Evolutionary conservation across 441 rosid species (phyloP).

Genomic region (Sinapis alba): DNA sequence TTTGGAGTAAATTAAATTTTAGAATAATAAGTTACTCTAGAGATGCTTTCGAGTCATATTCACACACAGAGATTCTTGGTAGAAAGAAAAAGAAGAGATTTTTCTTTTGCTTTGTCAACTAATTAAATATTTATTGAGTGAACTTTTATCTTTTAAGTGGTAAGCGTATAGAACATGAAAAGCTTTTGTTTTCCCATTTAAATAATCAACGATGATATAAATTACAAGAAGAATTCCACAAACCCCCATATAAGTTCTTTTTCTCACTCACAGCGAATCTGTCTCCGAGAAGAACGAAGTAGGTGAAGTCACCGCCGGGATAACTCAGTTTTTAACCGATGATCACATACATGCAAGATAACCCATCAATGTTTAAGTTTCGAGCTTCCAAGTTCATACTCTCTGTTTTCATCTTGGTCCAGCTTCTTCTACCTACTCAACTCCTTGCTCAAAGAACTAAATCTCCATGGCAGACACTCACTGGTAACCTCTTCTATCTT

Average conservation of each 20-base stretch:
- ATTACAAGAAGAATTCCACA: constrained; percentile 5
- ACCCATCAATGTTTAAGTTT: constrained; percentile 49
- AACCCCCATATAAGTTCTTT: not conserved
- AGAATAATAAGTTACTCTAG: no score
- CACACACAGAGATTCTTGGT: not conserved
- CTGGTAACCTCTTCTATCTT: constrained; percentile 41
- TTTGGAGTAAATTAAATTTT: no score
- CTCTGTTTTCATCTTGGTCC: constrained; percentile 39
- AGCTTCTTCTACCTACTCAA: constrained; percentile 44
- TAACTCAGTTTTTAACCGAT: constrained; percentile 17
- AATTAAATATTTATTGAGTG: not conserved
- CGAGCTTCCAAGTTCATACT: constrained; percentile 38
- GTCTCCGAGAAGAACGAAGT: constrained; percentile 33
- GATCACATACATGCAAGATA: constrained; percentile 29
- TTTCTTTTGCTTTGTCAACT: no score
- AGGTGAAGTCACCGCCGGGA: constrained; percentile 31
- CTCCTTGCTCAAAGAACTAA: constrained; percentile 72
- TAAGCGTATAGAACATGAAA: not conserved
- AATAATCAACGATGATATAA: constrained; percentile 25
- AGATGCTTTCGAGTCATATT: no score
- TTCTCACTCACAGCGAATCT: constrained; percentile 28
- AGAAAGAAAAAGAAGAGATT: not conserved
- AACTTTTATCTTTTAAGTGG: not conserved
- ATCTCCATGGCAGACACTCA: constrained; percentile 60
- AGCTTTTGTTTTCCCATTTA: not conserved